Conservation (phyloP, 331 rosid species). For the Acacia concinna region DNA sequence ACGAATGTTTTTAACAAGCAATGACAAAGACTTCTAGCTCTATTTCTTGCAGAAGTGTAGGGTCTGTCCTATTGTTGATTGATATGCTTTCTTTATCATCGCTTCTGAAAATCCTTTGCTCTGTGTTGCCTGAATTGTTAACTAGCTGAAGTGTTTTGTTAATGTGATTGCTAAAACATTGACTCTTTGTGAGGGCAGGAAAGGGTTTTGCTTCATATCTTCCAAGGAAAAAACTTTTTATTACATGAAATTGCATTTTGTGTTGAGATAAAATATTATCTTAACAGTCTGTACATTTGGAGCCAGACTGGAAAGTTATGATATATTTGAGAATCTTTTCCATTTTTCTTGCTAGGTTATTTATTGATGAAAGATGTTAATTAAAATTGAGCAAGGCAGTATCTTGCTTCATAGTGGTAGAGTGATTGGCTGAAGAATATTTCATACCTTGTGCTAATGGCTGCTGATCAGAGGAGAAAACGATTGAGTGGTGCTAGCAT, state of each 20-base stretch:
- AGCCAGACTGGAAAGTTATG: slow-evolving; percentile 4
- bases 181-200: not conserved
- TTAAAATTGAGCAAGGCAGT: slow-evolving; percentile 25
- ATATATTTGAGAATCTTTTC: slow-evolving; percentile 27
- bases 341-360: slow-evolving; percentile 29
- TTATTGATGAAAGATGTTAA: slow-evolving; percentile 29
- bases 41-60: not conserved
- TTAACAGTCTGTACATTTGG: not conserved
- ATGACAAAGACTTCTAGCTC: not conserved
- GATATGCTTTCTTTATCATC: not conserved
- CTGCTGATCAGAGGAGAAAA: slow-evolving; percentile 89
- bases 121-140: not conserved
- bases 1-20: not conserved
- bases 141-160: not conserved
- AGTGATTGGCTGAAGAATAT: slow-evolving; percentile 33
- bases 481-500: slow-evolving; percentile 63
- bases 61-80: not conserved
- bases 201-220: not conserved
- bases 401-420: slow-evolving; percentile 31
- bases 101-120: not conserved
- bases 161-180: not conserved
- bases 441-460: slow-evolving; percentile 54
- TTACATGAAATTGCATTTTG: not conserved
- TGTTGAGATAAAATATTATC: slow-evolving; percentile 26
- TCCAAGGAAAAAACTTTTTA: not conserved